phyloP scores from a whole-genome alignment of 768 basidiomycete genomes.

The Pulveroboletus sp. region DNA sequence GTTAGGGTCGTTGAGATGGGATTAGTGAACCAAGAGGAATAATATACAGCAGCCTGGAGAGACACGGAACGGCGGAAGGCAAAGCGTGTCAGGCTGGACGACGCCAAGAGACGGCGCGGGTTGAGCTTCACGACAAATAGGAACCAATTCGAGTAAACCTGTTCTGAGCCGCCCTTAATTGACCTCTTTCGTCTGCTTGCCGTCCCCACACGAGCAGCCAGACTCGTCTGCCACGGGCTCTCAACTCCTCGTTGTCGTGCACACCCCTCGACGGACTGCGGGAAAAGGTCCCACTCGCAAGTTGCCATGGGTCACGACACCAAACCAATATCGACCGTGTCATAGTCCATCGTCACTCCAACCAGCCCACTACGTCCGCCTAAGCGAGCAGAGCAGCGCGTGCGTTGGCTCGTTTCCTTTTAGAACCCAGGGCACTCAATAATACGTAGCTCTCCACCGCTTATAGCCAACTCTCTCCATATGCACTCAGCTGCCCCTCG shows the following conservation, averaged over 20 bases:
- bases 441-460: neutral
- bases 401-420: too few species aligned
- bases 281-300: neutral
- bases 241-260: neutral
- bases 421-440: too few species aligned
- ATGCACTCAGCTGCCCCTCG: neutral
- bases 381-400: neutral
- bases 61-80: neutral
- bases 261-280: neutral
- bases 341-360: neutral
- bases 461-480: neutral
- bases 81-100: neutral
- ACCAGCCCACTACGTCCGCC: neutral
- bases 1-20: conserved; percentile 1
- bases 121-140: neutral
- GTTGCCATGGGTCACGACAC: neutral
- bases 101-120: too few species aligned
- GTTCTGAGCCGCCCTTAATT: neutral
- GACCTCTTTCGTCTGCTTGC: neutral
- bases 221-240: neutral
- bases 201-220: neutral
- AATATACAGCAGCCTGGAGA: conserved; percentile 7
- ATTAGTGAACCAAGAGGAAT: conserved; percentile 5
- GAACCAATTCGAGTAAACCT: conserved; percentile 7
- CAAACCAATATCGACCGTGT: neutral